Evolutionary conservation across 2,329 filamentous ascomycete species (phyloP), one percentile per base, ranked within the genome.

Genomic region (Trichoderma aggressivum): DNA sequence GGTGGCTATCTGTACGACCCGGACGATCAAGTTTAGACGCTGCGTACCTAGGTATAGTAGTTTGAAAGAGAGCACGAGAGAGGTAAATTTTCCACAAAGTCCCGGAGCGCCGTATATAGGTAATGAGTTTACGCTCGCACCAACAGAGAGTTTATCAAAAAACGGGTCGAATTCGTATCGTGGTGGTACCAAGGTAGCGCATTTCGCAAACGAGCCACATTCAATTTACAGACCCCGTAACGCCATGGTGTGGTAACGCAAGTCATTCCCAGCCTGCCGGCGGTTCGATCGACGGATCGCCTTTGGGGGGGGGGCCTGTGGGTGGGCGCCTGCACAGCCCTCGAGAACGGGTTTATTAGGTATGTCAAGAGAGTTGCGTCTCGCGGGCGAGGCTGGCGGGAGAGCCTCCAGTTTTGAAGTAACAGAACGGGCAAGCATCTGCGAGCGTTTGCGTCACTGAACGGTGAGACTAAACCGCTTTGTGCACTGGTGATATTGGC

Each of bases 361-460:
- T 34, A 14, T 21, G 28, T 21, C 7, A 10, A 10, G n/a, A 12
- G 28, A 58, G 55, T 21, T 28, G 8, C 16, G 39, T 14, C 18
- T 26, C 12, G 43, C 14, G 39, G 43, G 7, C 18, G 43, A 50
- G 65, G 28, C 55, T 60, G 65, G 56, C 18, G 56, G 36, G 65
- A 39, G n/a, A 28, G 11, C 65, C 64, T 68, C 65, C 55, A 50
- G 21, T 69, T 69, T 69, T 69, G 65, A 69, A 36, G 65, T 53
- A 53, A 69, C 65, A 28, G 39, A 36, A 53, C 16, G 28, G 39
- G n/a, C 28, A 28, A 24, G 53, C 47, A 53, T 26, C 39, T 43
- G 39, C 39, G 39, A 43, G 39, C 39, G n/a, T 58, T 36, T 60
- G 36, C 55, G 65, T 60, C 36, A 61, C 56, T 60, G 32, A 36